Evolutionary conservation across 1,284 basidiomycete species (phyloP).

Genomic region (Singerocomus inundabilis): DNA sequence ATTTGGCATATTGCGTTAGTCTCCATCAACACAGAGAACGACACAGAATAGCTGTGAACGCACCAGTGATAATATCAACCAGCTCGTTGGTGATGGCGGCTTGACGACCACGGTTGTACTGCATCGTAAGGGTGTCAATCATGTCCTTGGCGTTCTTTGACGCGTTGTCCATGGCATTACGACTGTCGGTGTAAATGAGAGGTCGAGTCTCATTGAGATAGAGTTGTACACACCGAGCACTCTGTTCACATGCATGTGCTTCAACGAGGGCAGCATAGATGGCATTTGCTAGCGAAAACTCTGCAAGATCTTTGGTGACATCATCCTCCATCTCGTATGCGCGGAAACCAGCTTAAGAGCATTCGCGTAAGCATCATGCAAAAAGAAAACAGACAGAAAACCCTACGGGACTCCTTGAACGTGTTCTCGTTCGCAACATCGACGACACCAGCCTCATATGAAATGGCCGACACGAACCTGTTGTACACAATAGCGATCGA

Average conservation of each 20-base stretch:
- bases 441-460: slow-evolving; percentile 81
- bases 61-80: slow-evolving; percentile 93
- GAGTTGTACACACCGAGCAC: slow-evolving; percentile 60
- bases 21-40: not conserved
- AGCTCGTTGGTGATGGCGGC: slow-evolving; percentile 96
- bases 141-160: slow-evolving; percentile 97
- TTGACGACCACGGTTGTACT: slow-evolving; percentile 99
- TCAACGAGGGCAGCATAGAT: slow-evolving; percentile 95
- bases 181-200: slow-evolving; percentile 43
- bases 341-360: slow-evolving; percentile 71
- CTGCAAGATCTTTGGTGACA: slow-evolving; percentile 89
- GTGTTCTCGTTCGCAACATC: slow-evolving; percentile 82
- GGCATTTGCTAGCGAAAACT: slow-evolving; percentile 96
- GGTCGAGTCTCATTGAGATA: not conserved
- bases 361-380: not conserved
- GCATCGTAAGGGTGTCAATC: slow-evolving; percentile 84
- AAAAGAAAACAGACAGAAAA: slow-evolving; percentile 1
- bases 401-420: slow-evolving; percentile 75
- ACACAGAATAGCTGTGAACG: not conserved
- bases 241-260: slow-evolving; percentile 94
- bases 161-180: slow-evolving; percentile 99
- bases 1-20: slow-evolving; percentile 2
- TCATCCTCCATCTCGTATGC: slow-evolving; percentile 97
- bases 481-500: slow-evolving; percentile 91
- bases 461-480: slow-evolving; percentile 92